A percentile compares a stretch with the other conserved stretches of the same genome.
These are phyloP conservation scores for Phaeosphaeriaceae sp. DNA, from an alignment of 2,329 filamentous ascomycete species.

Conservation along the genomic window DNA sequence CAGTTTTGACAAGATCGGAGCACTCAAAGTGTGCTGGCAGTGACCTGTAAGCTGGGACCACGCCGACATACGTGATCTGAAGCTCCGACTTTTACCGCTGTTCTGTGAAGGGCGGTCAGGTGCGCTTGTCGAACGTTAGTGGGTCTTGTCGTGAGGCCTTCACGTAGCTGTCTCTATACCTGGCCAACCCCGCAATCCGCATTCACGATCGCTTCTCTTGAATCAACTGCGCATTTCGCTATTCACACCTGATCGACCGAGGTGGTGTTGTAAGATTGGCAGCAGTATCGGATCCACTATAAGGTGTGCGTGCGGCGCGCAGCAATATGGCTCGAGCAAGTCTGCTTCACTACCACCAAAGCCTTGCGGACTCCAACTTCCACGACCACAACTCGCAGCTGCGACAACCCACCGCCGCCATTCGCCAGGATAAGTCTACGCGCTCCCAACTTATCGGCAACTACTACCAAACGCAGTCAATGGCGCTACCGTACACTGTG, in stretches of 20 bases:
- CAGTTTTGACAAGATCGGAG: neutral
- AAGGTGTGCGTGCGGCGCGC: constrained; percentile 10
- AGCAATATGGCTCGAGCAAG: constrained; percentile 23
- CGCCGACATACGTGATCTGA: constrained; percentile 6
- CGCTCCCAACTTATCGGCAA: neutral
- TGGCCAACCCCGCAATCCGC: constrained; percentile 14
- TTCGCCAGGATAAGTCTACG: constrained; percentile 4
- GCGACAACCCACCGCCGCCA: constrained; percentile 6
- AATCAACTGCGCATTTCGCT: constrained; percentile 3
- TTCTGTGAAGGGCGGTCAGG: constrained; percentile 29
- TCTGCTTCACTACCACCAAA: constrained; percentile 8
- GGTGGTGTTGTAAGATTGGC: constrained; percentile 15
- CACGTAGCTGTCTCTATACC: constrained; percentile 17
- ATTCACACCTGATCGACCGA: constrained; percentile 15
- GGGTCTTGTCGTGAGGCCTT: constrained; percentile 24
- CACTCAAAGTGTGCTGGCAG: neutral
- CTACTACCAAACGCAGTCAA: constrained; percentile 8
- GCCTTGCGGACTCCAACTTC: constrained; percentile 5
- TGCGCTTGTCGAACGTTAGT: constrained; percentile 27
- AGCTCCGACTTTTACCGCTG: constrained; percentile 23
- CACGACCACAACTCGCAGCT: constrained; percentile 5
- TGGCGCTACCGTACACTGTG: constrained; percentile 26
- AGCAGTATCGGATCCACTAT: constrained; percentile 4
- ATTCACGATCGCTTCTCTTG: constrained; percentile 24
- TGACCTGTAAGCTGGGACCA: neutral